A percentile compares a stretch with the other conserved stretches of the same genome.
Conservation (phyloP, 1,139 yeast genomes). For the Taphrina confusa region DNA sequence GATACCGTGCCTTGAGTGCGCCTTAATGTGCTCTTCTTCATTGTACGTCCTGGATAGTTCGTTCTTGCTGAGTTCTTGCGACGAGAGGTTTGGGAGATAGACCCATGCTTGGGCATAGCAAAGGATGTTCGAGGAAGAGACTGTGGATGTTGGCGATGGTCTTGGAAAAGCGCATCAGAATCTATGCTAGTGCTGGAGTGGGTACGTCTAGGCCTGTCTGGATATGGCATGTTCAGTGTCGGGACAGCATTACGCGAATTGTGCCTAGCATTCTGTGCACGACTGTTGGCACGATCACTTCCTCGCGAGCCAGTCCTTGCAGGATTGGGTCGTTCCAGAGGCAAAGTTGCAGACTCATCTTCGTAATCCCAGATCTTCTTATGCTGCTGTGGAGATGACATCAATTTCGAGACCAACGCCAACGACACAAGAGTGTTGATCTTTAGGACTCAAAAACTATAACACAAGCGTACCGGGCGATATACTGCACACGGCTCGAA, state of each 20-base stretch:
- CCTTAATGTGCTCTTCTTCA: constrained; percentile 9
- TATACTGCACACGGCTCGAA: no score
- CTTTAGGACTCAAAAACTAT: no score
- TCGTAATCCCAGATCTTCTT: constrained; percentile 15
- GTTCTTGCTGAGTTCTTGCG: constrained; percentile 10
- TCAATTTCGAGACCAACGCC: no score
- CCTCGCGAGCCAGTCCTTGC: constrained; percentile 24
- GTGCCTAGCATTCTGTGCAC: constrained; percentile 15
- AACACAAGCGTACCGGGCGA: no score
- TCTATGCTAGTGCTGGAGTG: constrained; percentile 21
- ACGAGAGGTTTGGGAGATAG: constrained; percentile 7
- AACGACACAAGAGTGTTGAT: no score
- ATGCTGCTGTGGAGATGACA: constrained; percentile 1
- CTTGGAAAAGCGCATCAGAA: constrained; percentile 29
- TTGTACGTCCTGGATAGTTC: constrained; percentile 5
- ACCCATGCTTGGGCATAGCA: constrained; percentile 15
- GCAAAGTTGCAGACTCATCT: not conserved
- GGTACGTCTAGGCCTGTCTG: constrained; percentile 16
- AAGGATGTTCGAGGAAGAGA: constrained; percentile 30
- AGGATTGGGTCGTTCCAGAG: constrained; percentile 15
- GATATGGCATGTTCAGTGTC: constrained; percentile 18
- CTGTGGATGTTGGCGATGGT: constrained; percentile 26
- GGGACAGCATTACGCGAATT: constrained; percentile 28
- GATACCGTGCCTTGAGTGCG: not conserved
- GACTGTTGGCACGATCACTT: constrained; percentile 17